Base-by-base conservation (phyloP, 768 basidiomycete genomes). In the Cyathus striatus region DNA sequence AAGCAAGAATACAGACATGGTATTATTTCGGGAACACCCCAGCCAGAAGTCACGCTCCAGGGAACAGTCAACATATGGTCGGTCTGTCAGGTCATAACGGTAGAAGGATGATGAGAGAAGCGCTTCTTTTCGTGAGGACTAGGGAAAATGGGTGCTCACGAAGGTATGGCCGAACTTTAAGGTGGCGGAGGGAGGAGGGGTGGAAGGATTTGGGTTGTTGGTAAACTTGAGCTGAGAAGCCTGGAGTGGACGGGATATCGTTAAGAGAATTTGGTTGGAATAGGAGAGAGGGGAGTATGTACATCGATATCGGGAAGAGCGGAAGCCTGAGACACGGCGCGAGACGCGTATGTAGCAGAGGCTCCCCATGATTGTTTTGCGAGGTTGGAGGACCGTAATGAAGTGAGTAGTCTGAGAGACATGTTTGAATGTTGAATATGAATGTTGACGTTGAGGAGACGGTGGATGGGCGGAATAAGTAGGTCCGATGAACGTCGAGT, bases 91-190 rank as follows among this genome's bases (percentile, higher is more conserved):
- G n/a, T n/a, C n/a, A n/a, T n/a, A n/a, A 51, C 13, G 24, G 33
- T 39, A 49, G 38, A 12, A 22, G 25, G 23, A 10, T 42, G 36
- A 45, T 41, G 40, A 30, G 42, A 38, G 41, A 23, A n/a, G n/a
- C n/a, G n/a, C n/a, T n/a, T 43, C 41, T 40, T 23, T 46, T 43
- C 38, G 12, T 40, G 44, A 38, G 23, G 21, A 3, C 17, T 35
- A 39, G 43, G 21, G 25, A 14, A 30, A 25, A 26, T n/a, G 33
- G 30, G 21, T 16, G 63, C 81, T 66, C 57, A 86, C 85, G 54
- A 95, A 94, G 18, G 81, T 87, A 56, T 80, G 82, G 0, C 94
- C 94, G 55, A 95, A 98, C 5, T 85, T 71, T 43, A 96, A 75
- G 24, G 72, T 71, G 1, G 80, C 75, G 9, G 82, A 70, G 0